These are phyloP conservation scores for Boletus vermiculosoides DNA, from an alignment of 768 basidiomycete species.

Conservation along the genomic window DNA sequence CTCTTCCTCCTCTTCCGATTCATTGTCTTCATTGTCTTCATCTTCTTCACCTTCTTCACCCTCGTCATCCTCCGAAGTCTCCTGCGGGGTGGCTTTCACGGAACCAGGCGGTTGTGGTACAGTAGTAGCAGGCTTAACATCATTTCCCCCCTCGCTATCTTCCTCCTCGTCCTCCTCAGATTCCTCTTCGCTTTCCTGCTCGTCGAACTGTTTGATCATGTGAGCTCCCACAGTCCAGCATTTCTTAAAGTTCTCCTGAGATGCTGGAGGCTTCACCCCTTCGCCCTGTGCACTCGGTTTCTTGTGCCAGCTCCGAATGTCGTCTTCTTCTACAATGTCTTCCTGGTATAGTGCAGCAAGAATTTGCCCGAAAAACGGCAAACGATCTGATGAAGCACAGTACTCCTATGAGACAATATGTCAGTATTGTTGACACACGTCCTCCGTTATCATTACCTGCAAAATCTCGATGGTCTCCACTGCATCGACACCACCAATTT, in stretches of 20 bases:
- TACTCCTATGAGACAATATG: slow-evolving; percentile 46
- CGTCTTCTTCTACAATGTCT: slow-evolving; percentile 90
- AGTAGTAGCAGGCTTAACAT: neutral
- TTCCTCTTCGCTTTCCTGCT: slow-evolving; percentile 61
- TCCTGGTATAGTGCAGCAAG: slow-evolving; percentile 84
- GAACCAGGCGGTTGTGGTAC: neutral
- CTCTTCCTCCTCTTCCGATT: slow-evolving; percentile 6
- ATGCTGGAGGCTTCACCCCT: slow-evolving; percentile 38
- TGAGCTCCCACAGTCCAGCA: slow-evolving; percentile 68
- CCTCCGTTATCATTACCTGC: slow-evolving; percentile 52
- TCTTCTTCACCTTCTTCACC: slow-evolving; percentile 7
- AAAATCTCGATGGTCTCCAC: slow-evolving; percentile 76
- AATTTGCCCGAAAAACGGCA: slow-evolving; percentile 78
- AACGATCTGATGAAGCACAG: slow-evolving; percentile 61
- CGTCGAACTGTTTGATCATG: slow-evolving; percentile 81
- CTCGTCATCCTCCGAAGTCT: slow-evolving; percentile 2
- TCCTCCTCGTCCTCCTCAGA: slow-evolving; percentile 31
- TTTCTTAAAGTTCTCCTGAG: slow-evolving; percentile 57
- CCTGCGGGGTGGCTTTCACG: neutral
- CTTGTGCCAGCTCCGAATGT: slow-evolving; percentile 84
- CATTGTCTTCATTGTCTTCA: neutral
- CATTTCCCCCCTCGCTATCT: slow-evolving; percentile 18
- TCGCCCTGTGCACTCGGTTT: slow-evolving; percentile 54
- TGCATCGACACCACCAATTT: slow-evolving; percentile 79
- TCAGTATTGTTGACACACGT: neutral